phyloP scores from a whole-genome alignment of 257 asterid species.

The Salvia rosmarinus region DNA sequence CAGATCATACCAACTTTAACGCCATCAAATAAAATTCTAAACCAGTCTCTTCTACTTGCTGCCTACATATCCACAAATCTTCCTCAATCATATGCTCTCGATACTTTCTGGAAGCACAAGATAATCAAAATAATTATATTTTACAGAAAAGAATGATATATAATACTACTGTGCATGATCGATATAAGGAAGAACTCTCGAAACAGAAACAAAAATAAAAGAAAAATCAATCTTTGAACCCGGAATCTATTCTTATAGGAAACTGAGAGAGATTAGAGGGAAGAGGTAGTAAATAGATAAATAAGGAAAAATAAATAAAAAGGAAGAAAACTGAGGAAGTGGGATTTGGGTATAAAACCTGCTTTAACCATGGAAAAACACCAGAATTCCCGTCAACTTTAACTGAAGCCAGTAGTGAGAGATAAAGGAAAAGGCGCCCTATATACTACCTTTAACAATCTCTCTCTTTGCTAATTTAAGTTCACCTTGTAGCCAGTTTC shows the following conservation, averaged over 20 bases:
- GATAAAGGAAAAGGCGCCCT: constrained; percentile 72
- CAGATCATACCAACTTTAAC: constrained; percentile 6
- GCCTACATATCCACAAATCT: constrained; percentile 2
- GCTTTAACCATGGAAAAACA: constrained; percentile 58
- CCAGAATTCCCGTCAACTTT: constrained; percentile 65
- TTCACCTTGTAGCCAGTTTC: constrained; percentile 44
- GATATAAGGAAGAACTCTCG: constrained; percentile 17
- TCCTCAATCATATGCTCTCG: neutral
- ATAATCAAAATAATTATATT: neutral
- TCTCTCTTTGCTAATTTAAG: constrained; percentile 63
- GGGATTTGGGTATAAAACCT: constrained; percentile 51
- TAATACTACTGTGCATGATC: constrained; percentile 35
- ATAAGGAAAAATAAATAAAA: constrained; percentile 20
- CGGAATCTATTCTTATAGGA: neutral
- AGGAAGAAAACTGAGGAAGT: constrained; percentile 40
- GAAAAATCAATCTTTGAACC: neutral
- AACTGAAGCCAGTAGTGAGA: constrained; percentile 62
- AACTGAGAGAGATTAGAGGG: constrained; percentile 7
- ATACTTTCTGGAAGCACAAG: neutral
- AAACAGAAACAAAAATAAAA: neutral
- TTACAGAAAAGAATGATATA: neutral
- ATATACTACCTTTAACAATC: constrained; percentile 44
- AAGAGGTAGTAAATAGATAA: neutral
- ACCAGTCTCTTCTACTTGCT: neutral
- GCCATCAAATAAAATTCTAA: constrained; percentile 9